Base-by-base conservation (phyloP, 1,284 basidiomycete genomes). In the Wolfiporia cocos region DNA sequence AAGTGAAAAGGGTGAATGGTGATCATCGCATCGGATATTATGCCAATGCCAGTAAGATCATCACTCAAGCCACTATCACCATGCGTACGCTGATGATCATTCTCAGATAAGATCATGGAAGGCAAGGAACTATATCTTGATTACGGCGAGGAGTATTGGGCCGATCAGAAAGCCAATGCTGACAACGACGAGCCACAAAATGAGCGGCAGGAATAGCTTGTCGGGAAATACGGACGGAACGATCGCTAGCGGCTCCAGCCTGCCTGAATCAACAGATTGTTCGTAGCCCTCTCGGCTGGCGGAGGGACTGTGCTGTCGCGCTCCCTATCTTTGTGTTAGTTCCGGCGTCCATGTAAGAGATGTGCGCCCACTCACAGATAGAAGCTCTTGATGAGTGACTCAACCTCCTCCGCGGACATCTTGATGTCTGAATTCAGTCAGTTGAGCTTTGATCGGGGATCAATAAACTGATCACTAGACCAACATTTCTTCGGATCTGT, bases 401-500 rank as follows among this genome's bases (percentile, higher is more conserved):
- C 86, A 17, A 89, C 84, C 41, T 83, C 82, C 23, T 89, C 85
- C 0, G 79, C 65, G 0, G 82, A 76, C 59, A 81, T 66, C 61
- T 86, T 89, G 67, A 90, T 89, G 62, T 90, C 86, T 88, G 11
- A 19, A 4, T 15, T 30, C 22, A 40, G 17, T 20, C n/a, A 17
- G 7, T n/a, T 11, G 17, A 33, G 9, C 9, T 24, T 28, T 37
- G 15, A 23, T 3, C 33, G 39, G 23, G 42, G 35, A 14, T 24
- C 29, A 24, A 39, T 32, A 7, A 20, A 31, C 7, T 5, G 7
- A 49, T 22, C 35, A 12, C 5, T 26, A 28, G 10, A 69, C 82
- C 46, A 57, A 87, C 86, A 89, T 59, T 90, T 90, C 60, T 82
- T 77, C 12, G 86, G 85, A 62, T 88, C 86, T 89, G 41, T 32